Conservation (phyloP, 768 basidiomycete genomes). For the Pleurotus djamor region DNA sequence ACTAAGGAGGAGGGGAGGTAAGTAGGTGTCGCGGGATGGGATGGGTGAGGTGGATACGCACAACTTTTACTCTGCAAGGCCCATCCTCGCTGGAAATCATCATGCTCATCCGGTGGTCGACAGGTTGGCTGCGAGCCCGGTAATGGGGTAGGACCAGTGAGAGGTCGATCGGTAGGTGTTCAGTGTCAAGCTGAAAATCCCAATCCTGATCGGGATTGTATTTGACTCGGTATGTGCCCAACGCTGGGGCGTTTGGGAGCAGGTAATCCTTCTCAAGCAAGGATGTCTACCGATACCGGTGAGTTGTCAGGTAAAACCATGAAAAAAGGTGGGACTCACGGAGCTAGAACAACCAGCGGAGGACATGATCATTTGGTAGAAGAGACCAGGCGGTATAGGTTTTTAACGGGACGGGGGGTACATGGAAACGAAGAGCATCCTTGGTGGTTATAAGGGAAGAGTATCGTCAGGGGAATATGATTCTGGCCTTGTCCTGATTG, state of each 20-base stretch:
- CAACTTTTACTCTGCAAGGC: slow-evolving; percentile 70
- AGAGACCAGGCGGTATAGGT: not conserved
- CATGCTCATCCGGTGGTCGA: slow-evolving; percentile 73
- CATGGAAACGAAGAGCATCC: slow-evolving; percentile 2
- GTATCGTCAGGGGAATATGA: slow-evolving; percentile 9
- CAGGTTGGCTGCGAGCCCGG: slow-evolving; percentile 70
- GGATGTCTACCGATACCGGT: not conserved
- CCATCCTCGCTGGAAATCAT: slow-evolving; percentile 49
- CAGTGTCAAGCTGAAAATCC: slow-evolving; percentile 63
- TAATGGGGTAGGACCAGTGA: slow-evolving; percentile 76
- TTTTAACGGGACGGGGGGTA: not conserved
- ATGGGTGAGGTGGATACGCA: slow-evolving; percentile 35
- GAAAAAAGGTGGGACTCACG: not conserved
- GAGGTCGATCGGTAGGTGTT: slow-evolving; percentile 53
- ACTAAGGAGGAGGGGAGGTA: slow-evolving; percentile 34
- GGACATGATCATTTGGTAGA: slow-evolving; percentile 5
- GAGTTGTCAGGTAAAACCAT: not conserved
- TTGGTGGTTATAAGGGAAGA: slow-evolving; percentile 3
- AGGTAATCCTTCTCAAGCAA: slow-evolving; percentile 4
- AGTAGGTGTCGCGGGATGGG: slow-evolving; percentile 9
- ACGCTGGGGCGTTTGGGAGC: slow-evolving; percentile 23
- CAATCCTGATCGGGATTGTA: slow-evolving; percentile 59
- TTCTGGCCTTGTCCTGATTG: slow-evolving; percentile 7
- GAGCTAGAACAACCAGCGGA: slow-evolving; percentile 8
- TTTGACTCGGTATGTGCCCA: slow-evolving; percentile 62